Evolutionary conservation across 148 eudicot species (phyloP), one percentile per base, ranked within the genome.

Genomic region (Limonium bicolor): DNA sequence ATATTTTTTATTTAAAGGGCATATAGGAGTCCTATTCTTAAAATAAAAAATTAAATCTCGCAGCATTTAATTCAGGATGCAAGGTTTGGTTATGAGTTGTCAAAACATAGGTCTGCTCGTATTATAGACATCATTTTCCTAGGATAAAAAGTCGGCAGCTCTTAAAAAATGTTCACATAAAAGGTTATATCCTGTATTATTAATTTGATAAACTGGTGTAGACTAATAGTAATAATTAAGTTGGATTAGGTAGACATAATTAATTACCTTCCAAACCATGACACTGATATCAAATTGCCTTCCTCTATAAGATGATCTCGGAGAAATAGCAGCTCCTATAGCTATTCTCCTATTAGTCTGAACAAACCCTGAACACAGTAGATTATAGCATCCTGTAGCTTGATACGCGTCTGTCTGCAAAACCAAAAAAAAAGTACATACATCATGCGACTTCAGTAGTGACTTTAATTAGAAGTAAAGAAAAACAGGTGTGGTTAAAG

Each of bases 311-410:
- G 66, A 46, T 12, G 95, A 85, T 56, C 88, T 73, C 5, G 99
- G 99, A 36, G 94, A 81, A 27, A 92, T 92, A 19, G 99, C 95
- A 27, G 99, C 95, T 34, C 99, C 99, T 17, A 92, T 92, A 4
- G 95, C 94, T 31, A 92, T 76, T 47, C 46, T 78, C 41, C 69
- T 71, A 69, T 86, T 92, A 2, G 84, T 85, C 69, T 92, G 99
- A 46, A 92, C 72, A 38, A 92, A 92, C 32, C 99, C 99, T 27
- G 99, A 92, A 56, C 99, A 92, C 27, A 85, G 69, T 27, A 92
- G 58, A 55, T 92, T 92, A 86, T 92, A 92, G 77, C 95, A 92
- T 57, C 99, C 99, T 9, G 99, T 92, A 19, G 99, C 68, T 63
- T 78, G 94, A 68, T 92, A 92, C 66, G 94, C 99, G 70, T 92